phyloP scores from a whole-genome alignment of 352 stramenopile species.

The Pythium periplocum region DNA sequence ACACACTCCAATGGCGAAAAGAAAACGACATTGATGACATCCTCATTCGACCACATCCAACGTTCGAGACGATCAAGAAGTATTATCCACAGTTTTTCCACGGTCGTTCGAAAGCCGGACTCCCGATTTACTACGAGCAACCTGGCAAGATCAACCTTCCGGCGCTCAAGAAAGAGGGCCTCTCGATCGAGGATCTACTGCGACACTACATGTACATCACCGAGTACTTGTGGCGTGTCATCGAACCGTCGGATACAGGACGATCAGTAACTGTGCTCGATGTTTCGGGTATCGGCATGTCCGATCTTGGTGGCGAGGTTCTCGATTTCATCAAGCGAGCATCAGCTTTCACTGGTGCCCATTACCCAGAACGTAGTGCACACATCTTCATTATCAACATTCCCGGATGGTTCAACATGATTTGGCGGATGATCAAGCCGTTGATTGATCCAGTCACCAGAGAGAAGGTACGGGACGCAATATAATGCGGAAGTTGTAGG shows the following conservation, averaged over 20 bases:
- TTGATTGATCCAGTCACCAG: constrained; percentile 92
- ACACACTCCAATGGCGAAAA: constrained; percentile 80
- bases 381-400: constrained; percentile 96
- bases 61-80: constrained; percentile 88
- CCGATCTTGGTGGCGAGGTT: constrained; percentile 81
- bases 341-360: constrained; percentile 82
- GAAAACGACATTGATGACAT: constrained; percentile 87
- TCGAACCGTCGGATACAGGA: constrained; percentile 67
- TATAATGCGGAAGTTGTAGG: neutral
- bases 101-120: constrained; percentile 65
- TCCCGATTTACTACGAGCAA: constrained; percentile 83
- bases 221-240: constrained; percentile 85
- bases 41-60: constrained; percentile 68
- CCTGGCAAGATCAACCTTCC: constrained; percentile 83
- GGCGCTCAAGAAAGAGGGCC: constrained; percentile 77
- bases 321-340: constrained; percentile 87
- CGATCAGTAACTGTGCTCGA: constrained; percentile 83
- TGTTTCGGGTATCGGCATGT: constrained; percentile 84
- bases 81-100: constrained; percentile 92
- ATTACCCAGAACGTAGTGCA: constrained; percentile 92
- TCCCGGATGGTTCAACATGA: constrained; percentile 92
- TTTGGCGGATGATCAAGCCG: constrained; percentile 92
- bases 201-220: constrained; percentile 92
- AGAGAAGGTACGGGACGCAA: constrained; percentile 76
- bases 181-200: constrained; percentile 85